Percentiles rank a stretch among this genome's conserved stretches.
These are phyloP conservation scores for Verticillium albo-atrum DNA, from an alignment of 2,329 filamentous ascomycete species.

Conservation along the genomic window DNA sequence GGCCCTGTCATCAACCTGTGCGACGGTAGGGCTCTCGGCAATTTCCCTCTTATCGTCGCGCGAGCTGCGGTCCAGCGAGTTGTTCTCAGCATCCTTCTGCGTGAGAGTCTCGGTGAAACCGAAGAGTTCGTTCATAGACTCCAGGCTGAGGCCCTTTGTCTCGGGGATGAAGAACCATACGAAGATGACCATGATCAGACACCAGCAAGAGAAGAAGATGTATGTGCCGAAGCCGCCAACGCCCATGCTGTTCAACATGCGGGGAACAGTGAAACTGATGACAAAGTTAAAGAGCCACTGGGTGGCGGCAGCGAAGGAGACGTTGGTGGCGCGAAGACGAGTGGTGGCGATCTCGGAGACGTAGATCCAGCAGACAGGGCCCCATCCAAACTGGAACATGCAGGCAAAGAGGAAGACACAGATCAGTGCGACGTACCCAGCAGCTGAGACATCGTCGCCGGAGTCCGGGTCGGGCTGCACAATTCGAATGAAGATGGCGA, in stretches of 20 bases:
- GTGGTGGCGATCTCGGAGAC: constrained; percentile 46
- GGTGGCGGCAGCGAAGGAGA: constrained; percentile 55
- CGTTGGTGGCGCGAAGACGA: constrained; percentile 44
- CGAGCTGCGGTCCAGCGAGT: constrained; percentile 1
- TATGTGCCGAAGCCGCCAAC: constrained; percentile 37
- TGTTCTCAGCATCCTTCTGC: constrained; percentile 2
- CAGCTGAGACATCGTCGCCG: constrained; percentile 25
- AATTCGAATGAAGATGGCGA: constrained; percentile 58
- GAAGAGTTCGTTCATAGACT: constrained; percentile 9
- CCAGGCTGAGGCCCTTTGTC: constrained; percentile 35
- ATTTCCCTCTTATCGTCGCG: background rate
- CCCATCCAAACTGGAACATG: constrained; percentile 34
- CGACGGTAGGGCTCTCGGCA: background rate
- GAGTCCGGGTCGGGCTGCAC: constrained; percentile 39
- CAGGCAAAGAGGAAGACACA: constrained; percentile 59
- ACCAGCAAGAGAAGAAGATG: constrained; percentile 34
- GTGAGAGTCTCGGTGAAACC: constrained; percentile 3
- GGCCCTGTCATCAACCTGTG: constrained; percentile 2
- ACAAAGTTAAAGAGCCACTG: constrained; percentile 65
- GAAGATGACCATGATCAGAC: constrained; percentile 19
- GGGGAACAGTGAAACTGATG: constrained; percentile 57
- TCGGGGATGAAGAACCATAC: constrained; percentile 42
- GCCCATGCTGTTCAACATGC: constrained; percentile 52
- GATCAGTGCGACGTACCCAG: constrained; percentile 60
- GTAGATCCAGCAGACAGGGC: constrained; percentile 38